Evolutionary conservation across 768 basidiomycete genomes (phyloP).

Genomic region (Mycena latifolia): DNA sequence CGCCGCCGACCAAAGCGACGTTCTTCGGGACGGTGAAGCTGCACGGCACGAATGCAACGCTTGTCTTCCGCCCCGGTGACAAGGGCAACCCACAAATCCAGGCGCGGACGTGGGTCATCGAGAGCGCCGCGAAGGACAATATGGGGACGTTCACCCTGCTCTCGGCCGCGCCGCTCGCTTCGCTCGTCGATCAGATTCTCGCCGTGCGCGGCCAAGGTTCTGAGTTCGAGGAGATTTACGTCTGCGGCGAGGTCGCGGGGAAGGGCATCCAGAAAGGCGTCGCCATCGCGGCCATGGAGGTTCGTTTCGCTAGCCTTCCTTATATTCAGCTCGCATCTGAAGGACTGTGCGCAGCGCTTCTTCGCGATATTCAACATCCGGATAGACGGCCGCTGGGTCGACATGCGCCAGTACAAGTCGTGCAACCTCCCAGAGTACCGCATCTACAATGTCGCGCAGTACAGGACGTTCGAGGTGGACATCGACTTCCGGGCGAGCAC

Average conservation of each 20-base stretch:
- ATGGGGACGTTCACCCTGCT: constrained; percentile 29
- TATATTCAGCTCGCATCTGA: too few relatives aligned
- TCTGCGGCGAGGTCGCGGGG: constrained; percentile 35
- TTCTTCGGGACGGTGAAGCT: constrained; percentile 38
- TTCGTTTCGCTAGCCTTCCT: constrained; percentile 7
- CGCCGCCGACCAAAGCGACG: constrained; percentile 27
- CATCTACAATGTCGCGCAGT: constrained; percentile 35
- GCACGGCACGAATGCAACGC: constrained; percentile 36
- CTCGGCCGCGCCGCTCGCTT: constrained; percentile 29
- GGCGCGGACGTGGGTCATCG: too few relatives aligned
- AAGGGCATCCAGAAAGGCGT: constrained; percentile 37
- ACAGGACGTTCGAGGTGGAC: constrained; percentile 32
- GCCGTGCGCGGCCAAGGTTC: constrained; percentile 13
- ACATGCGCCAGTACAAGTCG: constrained; percentile 34
- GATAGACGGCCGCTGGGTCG: constrained; percentile 37
- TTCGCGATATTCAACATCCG: constrained; percentile 41
- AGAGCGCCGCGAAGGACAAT: too few relatives aligned
- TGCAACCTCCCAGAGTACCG: constrained; percentile 32
- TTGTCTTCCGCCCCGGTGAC: constrained; percentile 26
- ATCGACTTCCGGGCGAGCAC: constrained; percentile 29
- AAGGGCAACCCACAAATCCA: too few relatives aligned
- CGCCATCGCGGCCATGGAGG: constrained; percentile 30
- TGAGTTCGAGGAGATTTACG: constrained; percentile 29
- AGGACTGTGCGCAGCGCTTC: too few relatives aligned
- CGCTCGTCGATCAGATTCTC: constrained; percentile 36